Conservation (phyloP, 805 yeast genomes). For the Hermanozyma aechmeae region DNA sequence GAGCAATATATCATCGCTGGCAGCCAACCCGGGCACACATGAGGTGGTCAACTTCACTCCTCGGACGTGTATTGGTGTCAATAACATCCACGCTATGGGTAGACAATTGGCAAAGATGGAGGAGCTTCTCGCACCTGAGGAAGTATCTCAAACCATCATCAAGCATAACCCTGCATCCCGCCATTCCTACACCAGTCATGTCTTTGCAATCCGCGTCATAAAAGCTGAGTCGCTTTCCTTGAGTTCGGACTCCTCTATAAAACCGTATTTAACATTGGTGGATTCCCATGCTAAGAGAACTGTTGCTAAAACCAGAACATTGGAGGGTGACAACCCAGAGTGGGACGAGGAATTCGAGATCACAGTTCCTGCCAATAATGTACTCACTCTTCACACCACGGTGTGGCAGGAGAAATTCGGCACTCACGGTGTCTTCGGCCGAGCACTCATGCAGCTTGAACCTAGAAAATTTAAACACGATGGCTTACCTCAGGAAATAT, state of each 20-base stretch:
- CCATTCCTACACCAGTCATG: slow-evolving; percentile 32
- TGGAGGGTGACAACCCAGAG: slow-evolving; percentile 56
- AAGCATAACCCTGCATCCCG: slow-evolving; percentile 22
- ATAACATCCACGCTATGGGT: slow-evolving; percentile 50
- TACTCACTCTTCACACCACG: slow-evolving; percentile 44
- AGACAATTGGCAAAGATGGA: slow-evolving; percentile 44
- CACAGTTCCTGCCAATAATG: slow-evolving; percentile 27
- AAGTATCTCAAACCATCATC: slow-evolving; percentile 33
- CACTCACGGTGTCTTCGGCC: slow-evolving; percentile 57
- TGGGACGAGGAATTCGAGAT: slow-evolving; percentile 86
- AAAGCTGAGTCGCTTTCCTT: slow-evolving; percentile 40
- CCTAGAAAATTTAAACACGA: slow-evolving; percentile 56
- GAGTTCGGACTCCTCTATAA: slow-evolving; percentile 23
- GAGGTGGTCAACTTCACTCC: slow-evolving; percentile 51
- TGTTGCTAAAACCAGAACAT: slow-evolving; percentile 61
- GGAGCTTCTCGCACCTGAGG: slow-evolving; percentile 49
- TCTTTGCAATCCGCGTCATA: slow-evolving; percentile 56
- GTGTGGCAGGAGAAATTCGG: slow-evolving; percentile 61
- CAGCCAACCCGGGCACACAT: slow-evolving; percentile 42
- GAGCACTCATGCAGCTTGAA: slow-evolving; percentile 50
- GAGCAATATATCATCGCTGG: no score
- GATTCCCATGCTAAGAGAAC: slow-evolving; percentile 47
- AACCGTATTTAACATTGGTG: slow-evolving; percentile 53
- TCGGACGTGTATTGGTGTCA: slow-evolving; percentile 67
- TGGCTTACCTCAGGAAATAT: slow-evolving; percentile 55